Base-by-base conservation (phyloP, 2,329 filamentous ascomycete genomes). In the Sporothrix euskadiensis region DNA sequence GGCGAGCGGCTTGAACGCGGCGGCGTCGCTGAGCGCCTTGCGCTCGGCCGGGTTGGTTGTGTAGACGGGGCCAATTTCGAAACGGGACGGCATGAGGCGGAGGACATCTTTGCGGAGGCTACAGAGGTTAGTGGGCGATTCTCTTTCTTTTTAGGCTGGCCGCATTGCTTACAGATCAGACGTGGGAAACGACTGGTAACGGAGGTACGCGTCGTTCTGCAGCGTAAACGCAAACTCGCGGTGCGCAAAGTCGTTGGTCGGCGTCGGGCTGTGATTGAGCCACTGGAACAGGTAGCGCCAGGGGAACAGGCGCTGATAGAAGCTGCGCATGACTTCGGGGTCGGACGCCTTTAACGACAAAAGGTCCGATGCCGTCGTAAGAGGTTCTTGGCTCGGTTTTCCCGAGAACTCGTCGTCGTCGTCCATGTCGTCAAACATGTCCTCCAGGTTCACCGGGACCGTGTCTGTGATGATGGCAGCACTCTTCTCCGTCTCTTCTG, bases 61-160 rank as follows among this genome's bases (percentile, higher is more conserved):
- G 84, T 99, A 99, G 68, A 98, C 92, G n/a, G 96, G 96, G 0
- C 96, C 96, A 78, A 99, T 98, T 85, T 99, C 96, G 84, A 99
- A 98, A 82, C 96, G 94, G 1, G 93, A 92, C 3, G 96, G 96
- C 79, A 97, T 93, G 77, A 95, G 88, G 61, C 91, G 90, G 4
- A 99, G 86, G 72, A 98, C 93, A 78, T 98, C 94, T 82, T 97
- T 98, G 49, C 94, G 93, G 57, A 99, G 88, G 0, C 91, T 93
- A 32, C 2, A 49, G 1, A 32, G 9, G 59, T 65, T 7, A 65
- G 59, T 65, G 7, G 3, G n/a, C 1, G 16, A 6, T 35, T 44
- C 5, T 65, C 35, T 10, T n/a, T 44, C 10, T n/a, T 39, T 39
- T n/a, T 3, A 14, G 3, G 14, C 2, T 59, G 12, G 12, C 22